Evolutionary conservation across 2,329 filamentous ascomycete species (phyloP).

Genomic region (Ascochyta lentis): DNA sequence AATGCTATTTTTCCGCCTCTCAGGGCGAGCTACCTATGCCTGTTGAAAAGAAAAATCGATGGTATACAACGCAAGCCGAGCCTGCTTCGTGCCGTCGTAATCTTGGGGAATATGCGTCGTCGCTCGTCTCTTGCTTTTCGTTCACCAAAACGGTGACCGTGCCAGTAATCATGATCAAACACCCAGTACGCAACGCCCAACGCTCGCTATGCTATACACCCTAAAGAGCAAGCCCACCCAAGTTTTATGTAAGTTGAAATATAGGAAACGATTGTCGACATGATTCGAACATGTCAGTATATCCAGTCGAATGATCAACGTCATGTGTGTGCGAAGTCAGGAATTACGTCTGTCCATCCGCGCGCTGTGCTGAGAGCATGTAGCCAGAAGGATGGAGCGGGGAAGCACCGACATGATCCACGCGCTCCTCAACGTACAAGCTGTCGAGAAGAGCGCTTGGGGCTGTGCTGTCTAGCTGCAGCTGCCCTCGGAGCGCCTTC

Average conservation of each 20-base stretch:
- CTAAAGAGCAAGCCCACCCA: conserved; percentile 29
- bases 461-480: conserved; percentile 30
- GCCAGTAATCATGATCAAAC: conserved; percentile 27
- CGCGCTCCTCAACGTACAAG: conserved; percentile 37
- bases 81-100: conserved; percentile 33
- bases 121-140: conserved; percentile 43
- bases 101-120: conserved; percentile 39
- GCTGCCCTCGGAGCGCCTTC: conserved; percentile 36
- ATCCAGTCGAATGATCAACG: conserved; percentile 12
- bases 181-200: conserved; percentile 40
- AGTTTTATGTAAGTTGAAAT: conserved; percentile 21
- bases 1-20: conserved; percentile 20
- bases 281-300: conserved; percentile 16
- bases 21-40: conserved; percentile 20
- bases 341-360: conserved; percentile 11
- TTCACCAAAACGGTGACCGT: conserved; percentile 21
- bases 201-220: conserved; percentile 48
- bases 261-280: conserved; percentile 15
- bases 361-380: conserved; percentile 33
- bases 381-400: conserved; percentile 47
- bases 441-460: conserved; percentile 35
- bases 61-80: conserved; percentile 21
- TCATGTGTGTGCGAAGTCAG: conserved; percentile 5
- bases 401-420: conserved; percentile 49
- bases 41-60: conserved; percentile 18